Conservation (phyloP, 192 early-diverging fungal species). For the Cetraspora pellucida region DNA sequence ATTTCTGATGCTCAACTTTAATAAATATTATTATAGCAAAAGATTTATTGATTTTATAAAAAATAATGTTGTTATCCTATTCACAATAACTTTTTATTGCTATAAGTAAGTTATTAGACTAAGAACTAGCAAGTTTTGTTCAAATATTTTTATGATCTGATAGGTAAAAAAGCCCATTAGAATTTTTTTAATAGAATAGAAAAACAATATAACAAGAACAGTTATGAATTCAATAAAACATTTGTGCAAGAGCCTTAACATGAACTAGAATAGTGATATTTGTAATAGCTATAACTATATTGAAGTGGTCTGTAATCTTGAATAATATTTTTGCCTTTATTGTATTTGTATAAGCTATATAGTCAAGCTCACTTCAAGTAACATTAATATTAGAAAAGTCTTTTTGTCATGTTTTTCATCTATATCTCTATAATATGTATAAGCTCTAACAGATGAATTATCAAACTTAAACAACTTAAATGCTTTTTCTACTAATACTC, state of each 20-base stretch:
- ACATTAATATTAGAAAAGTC: constrained; percentile 20
- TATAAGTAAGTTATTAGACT: not conserved
- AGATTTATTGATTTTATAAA: constrained; percentile 14
- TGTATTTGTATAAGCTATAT: constrained; percentile 3
- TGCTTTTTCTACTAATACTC: constrained; percentile 20
- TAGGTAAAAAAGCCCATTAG: constrained; percentile 3
- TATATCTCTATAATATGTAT: constrained; percentile 17
- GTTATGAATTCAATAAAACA: constrained; percentile 3
- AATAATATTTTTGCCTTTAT: not conserved
- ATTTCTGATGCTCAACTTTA: constrained; percentile 26
- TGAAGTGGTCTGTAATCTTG: not conserved
- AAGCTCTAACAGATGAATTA: constrained; percentile 11
- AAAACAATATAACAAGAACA: not conserved
- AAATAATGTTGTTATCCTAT: constrained; percentile 15
- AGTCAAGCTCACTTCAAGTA: constrained; percentile 9
- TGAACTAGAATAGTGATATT: not conserved
- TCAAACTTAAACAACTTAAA: constrained; percentile 1
- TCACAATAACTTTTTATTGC: not conserved
- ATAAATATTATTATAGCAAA: constrained; percentile 14
- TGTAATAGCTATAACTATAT: no score
- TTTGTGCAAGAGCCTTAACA: constrained; percentile 7
- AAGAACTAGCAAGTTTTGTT: not conserved
- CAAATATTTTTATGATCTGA: constrained; percentile 12
- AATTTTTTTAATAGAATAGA: constrained; percentile 1
- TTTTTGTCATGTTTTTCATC: constrained; percentile 21